Evolutionary conservation across 2,329 filamentous ascomycete species (phyloP).

Genomic region (Rhynchosporium graminicola): DNA sequence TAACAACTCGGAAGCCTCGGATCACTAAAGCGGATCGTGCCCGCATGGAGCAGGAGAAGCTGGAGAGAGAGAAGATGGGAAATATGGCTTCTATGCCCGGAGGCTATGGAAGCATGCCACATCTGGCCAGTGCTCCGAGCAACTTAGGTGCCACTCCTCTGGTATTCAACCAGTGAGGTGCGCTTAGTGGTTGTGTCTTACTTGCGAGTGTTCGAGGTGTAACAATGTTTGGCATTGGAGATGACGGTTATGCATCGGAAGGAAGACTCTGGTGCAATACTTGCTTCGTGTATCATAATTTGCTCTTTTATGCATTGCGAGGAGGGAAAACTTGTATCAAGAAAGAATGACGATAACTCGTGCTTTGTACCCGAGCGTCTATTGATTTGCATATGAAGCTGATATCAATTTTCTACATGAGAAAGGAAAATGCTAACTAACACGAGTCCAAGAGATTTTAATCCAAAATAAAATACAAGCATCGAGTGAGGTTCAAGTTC

Average conservation of each 20-base stretch:
- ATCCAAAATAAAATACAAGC: too few relatives aligned
- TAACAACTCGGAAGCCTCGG: slow-evolving; percentile 76
- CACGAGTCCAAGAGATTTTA: too few relatives aligned
- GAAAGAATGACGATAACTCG: slow-evolving; percentile 13
- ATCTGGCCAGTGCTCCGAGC: slow-evolving; percentile 33
- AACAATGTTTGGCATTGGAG: slow-evolving; percentile 15
- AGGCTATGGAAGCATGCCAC: slow-evolving; percentile 35
- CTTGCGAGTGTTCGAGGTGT: slow-evolving; percentile 8
- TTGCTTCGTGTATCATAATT: slow-evolving; percentile 12
- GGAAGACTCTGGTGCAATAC: background rate
- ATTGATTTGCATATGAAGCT: background rate
- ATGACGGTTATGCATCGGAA: background rate
- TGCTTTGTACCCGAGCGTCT: background rate
- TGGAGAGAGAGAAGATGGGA: slow-evolving; percentile 61
- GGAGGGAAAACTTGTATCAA: slow-evolving; percentile 11
- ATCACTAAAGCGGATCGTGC: slow-evolving; percentile 85
- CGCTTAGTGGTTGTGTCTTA: slow-evolving; percentile 10
- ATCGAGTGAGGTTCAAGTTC: too few relatives aligned
- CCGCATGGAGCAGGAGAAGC: slow-evolving; percentile 78
- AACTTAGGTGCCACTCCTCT: slow-evolving; percentile 39
- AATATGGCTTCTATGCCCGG: slow-evolving; percentile 35
- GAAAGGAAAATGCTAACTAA: too few relatives aligned
- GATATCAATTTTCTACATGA: too few relatives aligned
- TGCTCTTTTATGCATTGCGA: slow-evolving; percentile 18
- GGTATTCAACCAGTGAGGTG: slow-evolving; percentile 38